Percentiles rank a stretch among this genome's conserved stretches.
Evolutionary conservation across 495 filamentous ascomycete genomes (phyloP).

Genomic region (Neurospora sp.): DNA sequence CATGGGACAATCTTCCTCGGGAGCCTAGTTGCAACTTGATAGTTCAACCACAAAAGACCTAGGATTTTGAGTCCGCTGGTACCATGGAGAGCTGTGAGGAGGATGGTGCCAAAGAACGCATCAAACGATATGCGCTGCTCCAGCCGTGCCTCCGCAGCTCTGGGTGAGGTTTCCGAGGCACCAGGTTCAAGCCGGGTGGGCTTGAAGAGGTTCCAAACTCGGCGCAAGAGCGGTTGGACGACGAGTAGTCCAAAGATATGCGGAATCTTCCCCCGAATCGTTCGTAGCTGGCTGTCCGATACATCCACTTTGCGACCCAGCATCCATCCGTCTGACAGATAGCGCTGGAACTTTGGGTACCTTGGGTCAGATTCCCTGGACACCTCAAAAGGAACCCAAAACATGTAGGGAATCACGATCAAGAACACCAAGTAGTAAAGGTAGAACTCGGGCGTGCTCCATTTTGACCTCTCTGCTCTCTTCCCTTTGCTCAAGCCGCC

Average conservation of each 20-base stretch:
- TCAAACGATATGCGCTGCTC: constrained; percentile 79
- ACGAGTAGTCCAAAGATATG: constrained; percentile 61
- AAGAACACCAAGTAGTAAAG: constrained; percentile 67
- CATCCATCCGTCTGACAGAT: constrained; percentile 82
- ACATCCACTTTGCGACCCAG: constrained; percentile 93
- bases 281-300: constrained; percentile 80
- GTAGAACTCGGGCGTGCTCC: constrained; percentile 80
- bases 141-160: constrained; percentile 55
- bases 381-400: constrained; percentile 73
- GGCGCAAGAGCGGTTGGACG: constrained; percentile 69
- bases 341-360: constrained; percentile 60
- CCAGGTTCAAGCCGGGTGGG: constrained; percentile 14
- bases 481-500: constrained; percentile 23
- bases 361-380: constrained; percentile 81
- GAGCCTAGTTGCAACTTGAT: constrained; percentile 58
- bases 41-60: constrained; percentile 71
- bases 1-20: constrained; percentile 57
- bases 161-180: constrained; percentile 12
- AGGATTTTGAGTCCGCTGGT: constrained; percentile 76
- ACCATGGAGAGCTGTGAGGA: constrained; percentile 72
- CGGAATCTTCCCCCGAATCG: constrained; percentile 79
- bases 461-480: constrained; percentile 49
- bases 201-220: constrained; percentile 47
- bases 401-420: constrained; percentile 72
- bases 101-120: constrained; percentile 68